A percentile compares a stretch with the other conserved stretches of the same genome.
Conservation (phyloP, 805 yeast species). For the Torulaspora indica region DNA sequence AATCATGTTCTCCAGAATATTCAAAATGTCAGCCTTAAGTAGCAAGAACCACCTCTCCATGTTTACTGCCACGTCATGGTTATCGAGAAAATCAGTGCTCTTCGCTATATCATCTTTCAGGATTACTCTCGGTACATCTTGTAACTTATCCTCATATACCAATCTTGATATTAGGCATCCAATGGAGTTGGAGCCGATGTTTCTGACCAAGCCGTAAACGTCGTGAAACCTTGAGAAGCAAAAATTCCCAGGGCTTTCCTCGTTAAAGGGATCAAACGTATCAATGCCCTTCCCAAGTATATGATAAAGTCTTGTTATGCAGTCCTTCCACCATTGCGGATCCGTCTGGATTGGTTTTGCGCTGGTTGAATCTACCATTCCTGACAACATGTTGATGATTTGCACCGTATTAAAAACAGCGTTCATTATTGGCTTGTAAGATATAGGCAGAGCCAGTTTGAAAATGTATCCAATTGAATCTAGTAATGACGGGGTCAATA, state of each 20-base stretch:
- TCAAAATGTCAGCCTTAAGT: constrained; percentile 44
- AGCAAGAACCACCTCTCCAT: constrained; percentile 26
- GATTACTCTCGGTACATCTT: constrained; percentile 27
- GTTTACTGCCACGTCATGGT: constrained; percentile 11
- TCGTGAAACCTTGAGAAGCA: constrained; percentile 19
- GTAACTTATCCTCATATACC: constrained; percentile 21
- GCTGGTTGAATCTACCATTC: constrained; percentile 13
- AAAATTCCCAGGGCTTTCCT: constrained; percentile 5
- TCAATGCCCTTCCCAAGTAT: constrained; percentile 21
- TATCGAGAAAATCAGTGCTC: constrained; percentile 2
- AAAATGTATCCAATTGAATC: constrained; percentile 33
- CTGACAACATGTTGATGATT: constrained; percentile 44
- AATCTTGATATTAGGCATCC: constrained; percentile 24
- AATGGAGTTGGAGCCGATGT: constrained; percentile 27
- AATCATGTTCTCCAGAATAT: constrained; percentile 44
- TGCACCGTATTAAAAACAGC: constrained; percentile 51
- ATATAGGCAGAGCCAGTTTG: constrained; percentile 41
- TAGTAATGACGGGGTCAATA: constrained; percentile 24
- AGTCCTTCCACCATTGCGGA: constrained; percentile 29
- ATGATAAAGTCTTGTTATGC: constrained; percentile 23
- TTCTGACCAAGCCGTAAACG: constrained; percentile 27
- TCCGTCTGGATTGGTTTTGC: constrained; percentile 5
- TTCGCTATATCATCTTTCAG: constrained; percentile 24
- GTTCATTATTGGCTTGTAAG: constrained; percentile 48
- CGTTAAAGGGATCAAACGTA: constrained; percentile 12